Conservation (phyloP, 345 rosid genomes). For the Clarkia xantiana region DNA sequence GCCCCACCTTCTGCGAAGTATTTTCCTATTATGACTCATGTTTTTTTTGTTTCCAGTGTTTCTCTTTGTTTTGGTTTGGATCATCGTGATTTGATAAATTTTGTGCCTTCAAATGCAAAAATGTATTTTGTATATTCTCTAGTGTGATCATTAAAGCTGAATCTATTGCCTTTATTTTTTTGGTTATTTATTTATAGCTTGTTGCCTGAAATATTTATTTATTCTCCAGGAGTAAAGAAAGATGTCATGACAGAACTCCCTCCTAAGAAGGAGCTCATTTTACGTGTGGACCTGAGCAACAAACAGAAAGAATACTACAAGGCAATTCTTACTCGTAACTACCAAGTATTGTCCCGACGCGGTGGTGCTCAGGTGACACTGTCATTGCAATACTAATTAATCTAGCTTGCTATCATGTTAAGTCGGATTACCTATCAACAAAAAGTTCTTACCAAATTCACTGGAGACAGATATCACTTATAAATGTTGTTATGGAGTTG, state of each 20-base stretch:
- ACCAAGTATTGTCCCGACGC: constrained; percentile 73
- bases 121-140: too few relatives aligned
- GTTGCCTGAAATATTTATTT: constrained; percentile 11
- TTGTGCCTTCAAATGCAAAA: too few relatives aligned
- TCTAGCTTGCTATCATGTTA: too few relatives aligned
- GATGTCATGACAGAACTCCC: constrained; percentile 98
- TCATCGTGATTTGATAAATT: neutral
- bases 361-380: constrained; percentile 83
- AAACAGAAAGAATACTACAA: constrained; percentile 97
- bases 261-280: constrained; percentile 95
- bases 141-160: too few relatives aligned
- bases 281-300: constrained; percentile 85
- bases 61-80: neutral
- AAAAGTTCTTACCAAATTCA: constrained; percentile 6
- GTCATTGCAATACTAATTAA: neutral
- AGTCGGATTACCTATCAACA: too few relatives aligned
- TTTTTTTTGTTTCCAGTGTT: neutral
- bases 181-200: too few relatives aligned
- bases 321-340: constrained; percentile 91
- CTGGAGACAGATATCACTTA: constrained; percentile 69
- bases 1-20: constrained; percentile 97
- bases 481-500: constrained; percentile 95
- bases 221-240: constrained; percentile 81
- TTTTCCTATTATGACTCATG: constrained; percentile 10
- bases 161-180: too few relatives aligned